Evolutionary conservation across 352 stramenopile genomes (phyloP).

Genomic region (Phytophthora foliorum): DNA sequence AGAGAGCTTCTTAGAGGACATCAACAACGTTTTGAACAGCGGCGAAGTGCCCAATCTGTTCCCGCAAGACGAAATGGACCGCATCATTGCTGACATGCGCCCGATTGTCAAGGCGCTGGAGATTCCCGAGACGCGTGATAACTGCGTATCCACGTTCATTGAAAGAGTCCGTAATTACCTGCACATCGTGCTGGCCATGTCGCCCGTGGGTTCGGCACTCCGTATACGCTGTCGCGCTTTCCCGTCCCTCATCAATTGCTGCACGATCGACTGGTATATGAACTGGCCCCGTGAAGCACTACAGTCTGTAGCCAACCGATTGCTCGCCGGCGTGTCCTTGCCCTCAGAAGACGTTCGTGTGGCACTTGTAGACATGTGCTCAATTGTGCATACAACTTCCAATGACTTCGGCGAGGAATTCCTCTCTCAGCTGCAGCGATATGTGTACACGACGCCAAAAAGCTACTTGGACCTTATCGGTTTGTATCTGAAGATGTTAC

Average conservation of each 20-base stretch:
- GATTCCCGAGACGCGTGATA: conserved; percentile 93
- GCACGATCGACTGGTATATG: conserved; percentile 97
- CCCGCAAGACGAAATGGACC: conserved; percentile 93
- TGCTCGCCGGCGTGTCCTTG: conserved; percentile 87
- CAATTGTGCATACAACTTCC: conserved; percentile 93
- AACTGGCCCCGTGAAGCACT: conserved; percentile 95
- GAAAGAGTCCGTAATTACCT: conserved; percentile 93
- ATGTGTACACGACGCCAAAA: conserved; percentile 97
- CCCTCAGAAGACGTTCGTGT: conserved; percentile 76
- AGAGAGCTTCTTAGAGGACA: conserved; percentile 96
- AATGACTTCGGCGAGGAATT: conserved; percentile 92
- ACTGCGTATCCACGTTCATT: conserved; percentile 92
- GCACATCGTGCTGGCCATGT: conserved; percentile 96
- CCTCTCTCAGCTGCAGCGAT: conserved; percentile 88
- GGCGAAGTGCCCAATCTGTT: conserved; percentile 97
- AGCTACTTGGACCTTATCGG: conserved; percentile 97
- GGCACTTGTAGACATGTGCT: conserved; percentile 93
- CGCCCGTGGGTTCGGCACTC: conserved; percentile 92
- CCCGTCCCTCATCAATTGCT: conserved; percentile 96
- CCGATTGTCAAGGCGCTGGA: conserved; percentile 89
- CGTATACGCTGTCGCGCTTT: conserved; percentile 95
- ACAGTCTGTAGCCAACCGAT: conserved; percentile 89
- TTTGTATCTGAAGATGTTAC: conserved; percentile 94
- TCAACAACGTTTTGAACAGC: conserved; percentile 98
- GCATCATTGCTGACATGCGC: conserved; percentile 94